phyloP scores from a whole-genome alignment of 2,329 filamentous ascomycete genomes.

The Alternaria infectoria region DNA sequence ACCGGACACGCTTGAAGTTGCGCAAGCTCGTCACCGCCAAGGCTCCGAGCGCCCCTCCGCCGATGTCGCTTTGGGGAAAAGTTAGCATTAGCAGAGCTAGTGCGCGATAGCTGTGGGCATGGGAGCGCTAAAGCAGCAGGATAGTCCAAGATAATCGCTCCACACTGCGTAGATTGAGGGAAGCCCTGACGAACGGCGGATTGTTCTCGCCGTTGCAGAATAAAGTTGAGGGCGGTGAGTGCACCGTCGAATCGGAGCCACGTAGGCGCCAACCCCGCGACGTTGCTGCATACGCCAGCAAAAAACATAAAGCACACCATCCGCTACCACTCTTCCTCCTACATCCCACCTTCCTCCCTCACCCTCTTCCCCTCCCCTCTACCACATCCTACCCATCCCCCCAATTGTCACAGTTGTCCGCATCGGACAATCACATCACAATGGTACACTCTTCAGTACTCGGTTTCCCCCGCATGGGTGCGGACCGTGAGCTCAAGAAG shows the following conservation, averaged over 20 bases:
- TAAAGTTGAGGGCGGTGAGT: conserved; percentile 7
- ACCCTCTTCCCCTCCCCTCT: conserved; percentile 10
- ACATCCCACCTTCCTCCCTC: neutral
- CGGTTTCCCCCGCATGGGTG: conserved; percentile 99
- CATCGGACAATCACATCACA: conserved; percentile 27
- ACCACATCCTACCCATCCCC: conserved; percentile 11
- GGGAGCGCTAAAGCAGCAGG: neutral
- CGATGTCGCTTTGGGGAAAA: neutral
- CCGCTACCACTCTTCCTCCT: conserved; percentile 17
- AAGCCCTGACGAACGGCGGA: neutral
- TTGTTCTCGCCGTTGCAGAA: conserved; percentile 3
- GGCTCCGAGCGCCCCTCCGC: neutral
- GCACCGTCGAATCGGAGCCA: conserved; percentile 1
- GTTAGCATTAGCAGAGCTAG: neutral
- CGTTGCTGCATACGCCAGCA: conserved; percentile 16
- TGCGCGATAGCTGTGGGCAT: neutral
- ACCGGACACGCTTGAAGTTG: neutral
- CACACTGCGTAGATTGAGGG: neutral
- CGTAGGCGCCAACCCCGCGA: conserved; percentile 9
- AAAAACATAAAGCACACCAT: conserved; percentile 49
- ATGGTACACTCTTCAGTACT: conserved; percentile 74
- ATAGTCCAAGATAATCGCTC: neutral
- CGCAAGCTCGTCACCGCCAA: neutral
- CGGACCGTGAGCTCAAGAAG: conserved; percentile 99
- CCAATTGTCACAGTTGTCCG: conserved; percentile 12